Evolutionary conservation across 2,329 filamentous ascomycete species (phyloP).

Genomic region (Talaromyces marneffei): DNA sequence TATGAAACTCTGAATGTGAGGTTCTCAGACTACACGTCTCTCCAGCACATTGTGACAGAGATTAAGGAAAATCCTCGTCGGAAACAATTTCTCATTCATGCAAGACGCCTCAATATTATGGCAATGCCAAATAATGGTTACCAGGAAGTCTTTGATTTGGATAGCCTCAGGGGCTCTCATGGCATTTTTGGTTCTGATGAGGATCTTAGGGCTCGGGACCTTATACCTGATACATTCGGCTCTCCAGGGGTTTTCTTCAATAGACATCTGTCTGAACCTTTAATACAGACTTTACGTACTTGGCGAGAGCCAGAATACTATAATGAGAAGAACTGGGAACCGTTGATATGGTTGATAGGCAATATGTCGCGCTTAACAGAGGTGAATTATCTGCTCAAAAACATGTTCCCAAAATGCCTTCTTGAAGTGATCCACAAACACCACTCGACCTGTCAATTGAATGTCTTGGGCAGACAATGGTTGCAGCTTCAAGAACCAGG

Average conservation of each 20-base stretch:
- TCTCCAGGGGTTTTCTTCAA: neutral
- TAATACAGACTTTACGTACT: neutral
- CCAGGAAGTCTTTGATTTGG: neutral
- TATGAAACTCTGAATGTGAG: conserved; percentile 4
- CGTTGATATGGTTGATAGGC: conserved; percentile 1
- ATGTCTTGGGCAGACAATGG: neutral
- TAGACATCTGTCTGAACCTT: conserved; percentile 33
- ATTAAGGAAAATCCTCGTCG: neutral
- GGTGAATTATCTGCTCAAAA: neutral
- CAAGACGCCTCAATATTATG: neutral
- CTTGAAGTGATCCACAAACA: conserved; percentile 1
- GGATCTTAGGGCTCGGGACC: neutral
- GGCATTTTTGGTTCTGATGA: neutral
- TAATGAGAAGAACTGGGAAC: neutral
- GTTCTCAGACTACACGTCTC: conserved; percentile 1
- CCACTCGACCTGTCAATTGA: neutral
- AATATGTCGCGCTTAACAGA: neutral
- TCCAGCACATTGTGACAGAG: conserved; percentile 1
- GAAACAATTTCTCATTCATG: neutral
- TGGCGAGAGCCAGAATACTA: neutral
- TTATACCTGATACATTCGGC: conserved; percentile 1
- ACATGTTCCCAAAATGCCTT: conserved; percentile 1
- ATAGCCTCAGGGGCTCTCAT: neutral
- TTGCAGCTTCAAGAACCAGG: neutral
- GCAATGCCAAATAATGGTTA: neutral